Conservation (phyloP, 352 stramenopile genomes). For the Plasmopara muralis region DNA sequence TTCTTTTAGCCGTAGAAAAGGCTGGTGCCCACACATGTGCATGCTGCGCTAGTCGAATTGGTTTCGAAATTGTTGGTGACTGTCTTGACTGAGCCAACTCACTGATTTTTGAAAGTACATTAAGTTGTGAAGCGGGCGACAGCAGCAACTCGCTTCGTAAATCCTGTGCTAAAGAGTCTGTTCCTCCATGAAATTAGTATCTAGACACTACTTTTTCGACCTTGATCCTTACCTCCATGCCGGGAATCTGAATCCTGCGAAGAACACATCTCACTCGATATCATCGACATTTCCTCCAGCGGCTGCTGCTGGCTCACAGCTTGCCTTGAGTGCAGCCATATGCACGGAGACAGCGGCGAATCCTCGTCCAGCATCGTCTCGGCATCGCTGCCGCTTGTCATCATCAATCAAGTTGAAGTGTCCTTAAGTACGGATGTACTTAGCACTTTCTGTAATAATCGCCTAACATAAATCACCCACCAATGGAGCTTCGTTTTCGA, state of each 20-base stretch:
- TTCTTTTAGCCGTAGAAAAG: constrained; percentile 1
- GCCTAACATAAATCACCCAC: not conserved
- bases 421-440: constrained; percentile 12
- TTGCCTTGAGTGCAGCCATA: constrained; percentile 16
- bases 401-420: constrained; percentile 30
- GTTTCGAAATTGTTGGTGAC: not conserved
- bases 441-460: constrained; percentile 7
- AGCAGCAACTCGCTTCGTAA: constrained; percentile 29
- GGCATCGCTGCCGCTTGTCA: constrained; percentile 23
- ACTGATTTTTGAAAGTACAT: constrained; percentile 74
- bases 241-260: not conserved
- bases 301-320: not conserved
- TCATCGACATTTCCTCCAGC: not conserved
- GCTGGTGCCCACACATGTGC: constrained; percentile 24
- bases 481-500: constrained; percentile 43
- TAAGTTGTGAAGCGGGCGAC: constrained; percentile 60
- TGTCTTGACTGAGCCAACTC: constrained; percentile 32
- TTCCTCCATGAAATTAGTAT: not conserved
- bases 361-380: constrained; percentile 35
- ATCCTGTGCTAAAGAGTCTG: not conserved
- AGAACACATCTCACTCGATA: not conserved
- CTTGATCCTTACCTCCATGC: not conserved
- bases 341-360: constrained; percentile 33
- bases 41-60: constrained; percentile 6
- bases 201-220: not conserved